Evolutionary conservation across 257 asterid genomes (phyloP), one percentile per base, ranked within the genome.

Genomic region (Nicotiana sylvestris): DNA sequence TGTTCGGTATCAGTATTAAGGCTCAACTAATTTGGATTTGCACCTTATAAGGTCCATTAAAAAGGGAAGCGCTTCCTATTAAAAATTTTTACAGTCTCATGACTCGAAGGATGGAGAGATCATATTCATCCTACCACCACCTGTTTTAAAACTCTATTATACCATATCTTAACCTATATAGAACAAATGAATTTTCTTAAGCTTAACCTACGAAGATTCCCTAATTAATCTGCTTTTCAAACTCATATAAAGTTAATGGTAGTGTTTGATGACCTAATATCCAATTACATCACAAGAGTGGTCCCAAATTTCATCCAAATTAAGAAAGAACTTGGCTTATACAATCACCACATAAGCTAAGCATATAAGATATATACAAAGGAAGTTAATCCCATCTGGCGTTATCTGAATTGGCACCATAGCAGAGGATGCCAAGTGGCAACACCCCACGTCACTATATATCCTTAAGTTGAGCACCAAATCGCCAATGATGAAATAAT

Each of bases 361-460:
- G 27, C 11, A 58, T 64, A 64, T 12, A 64, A 30, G 69, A 64
- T 64, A 10, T 4, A 64, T 18, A 64, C 69, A 17, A 64, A 65
- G 21, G n/a, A 4, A 65, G 21, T 65, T 65, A 65, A 65, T 29
- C 18, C 78, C 27, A 68, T 39, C 51, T 62, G 35, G 53, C 37
- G 72, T 80, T 32, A 37, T 55, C 39, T 72, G 65, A 65, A n/a
- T 72, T 62, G 84, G 81, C 66, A 83, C 60, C 68, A 76, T 30
- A 46, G 13, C 25, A 13, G 17, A 57, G 62, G 9, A 10, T 21
- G 62, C 84, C 84, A 82, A 30, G 83, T 68, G 83, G 85, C 81
- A 35, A 35, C 51, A 55, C 80, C 82, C 85, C 85, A 35, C 64
- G 3, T 80, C 81, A 64, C 18, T 74, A 12, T 15, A 15, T 32